These are phyloP conservation scores for Conringia planisiliqua DNA, from an alignment of 345 rosid genomes.

Conservation along the genomic window DNA sequence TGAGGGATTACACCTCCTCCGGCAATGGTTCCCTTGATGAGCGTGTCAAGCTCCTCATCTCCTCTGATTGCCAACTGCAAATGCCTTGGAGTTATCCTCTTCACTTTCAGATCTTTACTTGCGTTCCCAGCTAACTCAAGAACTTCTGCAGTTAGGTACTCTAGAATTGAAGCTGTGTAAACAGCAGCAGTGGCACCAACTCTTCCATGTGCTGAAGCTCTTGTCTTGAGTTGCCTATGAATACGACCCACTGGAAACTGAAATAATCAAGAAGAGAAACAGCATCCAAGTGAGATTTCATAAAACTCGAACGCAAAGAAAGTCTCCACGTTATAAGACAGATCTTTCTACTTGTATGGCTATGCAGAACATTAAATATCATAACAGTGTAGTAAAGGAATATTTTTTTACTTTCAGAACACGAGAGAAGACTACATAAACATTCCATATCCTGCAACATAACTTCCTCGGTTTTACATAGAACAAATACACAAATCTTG, in stretches of 20 bases:
- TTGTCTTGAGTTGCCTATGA: constrained; percentile 64
- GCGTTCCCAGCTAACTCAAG: constrained; percentile 77
- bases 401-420: neutral
- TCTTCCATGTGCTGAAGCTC: constrained; percentile 59
- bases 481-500: too few species aligned
- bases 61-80: constrained; percentile 61
- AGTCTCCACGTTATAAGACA: neutral
- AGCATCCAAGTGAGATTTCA: neutral
- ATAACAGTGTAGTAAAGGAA: neutral
- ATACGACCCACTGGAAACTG: constrained; percentile 82
- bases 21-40: constrained; percentile 75
- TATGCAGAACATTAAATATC: neutral
- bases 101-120: constrained; percentile 78
- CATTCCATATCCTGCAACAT: too few species aligned
- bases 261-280: neutral
- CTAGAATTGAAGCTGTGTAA: constrained; percentile 69
- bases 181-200: constrained; percentile 92
- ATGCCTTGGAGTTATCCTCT: constrained; percentile 68
- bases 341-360: neutral
- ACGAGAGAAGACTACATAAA: too few species aligned
- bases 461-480: too few species aligned
- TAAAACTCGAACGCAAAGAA: neutral
- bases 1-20: constrained; percentile 90
- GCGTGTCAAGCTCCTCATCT: constrained; percentile 65
- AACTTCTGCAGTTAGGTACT: constrained; percentile 76